Conservation (phyloP, 2,329 filamentous ascomycete genomes). For the Hymenoscyphus salicellus region DNA sequence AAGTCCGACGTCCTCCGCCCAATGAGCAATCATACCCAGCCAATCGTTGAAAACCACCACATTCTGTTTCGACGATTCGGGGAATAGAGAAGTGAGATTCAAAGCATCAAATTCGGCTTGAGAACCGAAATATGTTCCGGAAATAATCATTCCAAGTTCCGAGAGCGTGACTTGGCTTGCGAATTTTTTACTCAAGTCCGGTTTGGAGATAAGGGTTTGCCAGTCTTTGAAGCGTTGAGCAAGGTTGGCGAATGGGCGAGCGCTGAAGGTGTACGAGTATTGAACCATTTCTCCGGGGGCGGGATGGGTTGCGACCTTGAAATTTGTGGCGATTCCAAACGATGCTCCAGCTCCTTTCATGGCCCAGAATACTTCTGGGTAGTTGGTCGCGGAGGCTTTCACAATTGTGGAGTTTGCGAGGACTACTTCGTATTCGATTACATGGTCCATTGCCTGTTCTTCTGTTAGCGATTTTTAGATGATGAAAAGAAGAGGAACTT, state of each 20-base stretch:
- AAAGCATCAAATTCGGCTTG: conserved; percentile 52
- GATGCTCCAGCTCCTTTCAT: conserved; percentile 37
- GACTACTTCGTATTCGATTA: conserved; percentile 47
- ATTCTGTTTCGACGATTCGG: conserved; percentile 38
- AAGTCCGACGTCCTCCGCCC: conserved; percentile 46
- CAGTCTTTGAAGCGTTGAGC: conserved; percentile 53
- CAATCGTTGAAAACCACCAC: conserved; percentile 58
- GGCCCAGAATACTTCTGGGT: conserved; percentile 36
- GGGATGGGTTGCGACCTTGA: conserved; percentile 46
- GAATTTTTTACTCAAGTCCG: conserved; percentile 56
- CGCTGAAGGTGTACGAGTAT: conserved; percentile 54
- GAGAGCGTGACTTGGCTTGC: conserved; percentile 55
- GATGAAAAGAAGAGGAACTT: not conserved
- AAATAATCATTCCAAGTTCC: conserved; percentile 53
- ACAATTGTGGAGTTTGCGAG: conserved; percentile 36
- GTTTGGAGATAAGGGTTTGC: conserved; percentile 56
- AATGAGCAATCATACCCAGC: conserved; percentile 55
- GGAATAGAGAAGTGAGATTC: conserved; percentile 49
- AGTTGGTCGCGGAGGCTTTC: conserved; percentile 27
- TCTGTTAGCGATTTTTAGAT: not conserved
- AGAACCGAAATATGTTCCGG: conserved; percentile 60
- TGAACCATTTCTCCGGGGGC: conserved; percentile 56
- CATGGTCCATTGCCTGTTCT: conserved; percentile 43
- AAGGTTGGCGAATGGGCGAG: conserved; percentile 48
- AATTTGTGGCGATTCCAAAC: conserved; percentile 38